Evolutionary conservation across 257 asterid genomes (phyloP).

Genomic region (Linderniella brevidens): DNA sequence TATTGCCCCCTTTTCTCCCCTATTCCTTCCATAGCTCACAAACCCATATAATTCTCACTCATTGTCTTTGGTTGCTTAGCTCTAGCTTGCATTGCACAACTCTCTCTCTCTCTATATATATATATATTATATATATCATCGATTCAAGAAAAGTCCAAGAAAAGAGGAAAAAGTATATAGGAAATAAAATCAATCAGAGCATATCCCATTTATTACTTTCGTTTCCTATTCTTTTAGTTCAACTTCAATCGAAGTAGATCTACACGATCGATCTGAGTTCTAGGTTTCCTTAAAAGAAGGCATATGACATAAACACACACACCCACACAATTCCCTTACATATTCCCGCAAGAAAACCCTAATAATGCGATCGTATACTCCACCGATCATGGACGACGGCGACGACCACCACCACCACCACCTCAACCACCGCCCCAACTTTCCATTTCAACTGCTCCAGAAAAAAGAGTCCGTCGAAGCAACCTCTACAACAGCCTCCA

Average conservation of each 20-base stretch:
- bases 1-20: constrained; percentile 3
- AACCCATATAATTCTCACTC: constrained; percentile 11
- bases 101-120: too few relatives aligned
- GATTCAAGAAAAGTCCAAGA: constrained; percentile 14
- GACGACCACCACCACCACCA: constrained; percentile 22
- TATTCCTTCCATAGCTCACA: constrained; percentile 19
- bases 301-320: constrained; percentile 11
- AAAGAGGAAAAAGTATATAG: too few relatives aligned
- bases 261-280: background rate
- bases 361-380: constrained; percentile 82
- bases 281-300: background rate
- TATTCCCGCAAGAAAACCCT: constrained; percentile 5
- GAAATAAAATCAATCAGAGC: background rate
- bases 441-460: constrained; percentile 80
- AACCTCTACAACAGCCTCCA: constrained; percentile 11
- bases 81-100: too few relatives aligned
- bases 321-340: constrained; percentile 11
- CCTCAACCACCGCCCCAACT: constrained; percentile 47
- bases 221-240: background rate
- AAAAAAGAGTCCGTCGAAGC: constrained; percentile 39
- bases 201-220: background rate
- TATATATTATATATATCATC: too few relatives aligned
- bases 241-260: too few relatives aligned
- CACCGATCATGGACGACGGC: constrained; percentile 24
- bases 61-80: too few relatives aligned